These are phyloP conservation scores for Venustampulla echinocandica DNA, from an alignment of 495 filamentous ascomycete species.

Conservation along the genomic window DNA sequence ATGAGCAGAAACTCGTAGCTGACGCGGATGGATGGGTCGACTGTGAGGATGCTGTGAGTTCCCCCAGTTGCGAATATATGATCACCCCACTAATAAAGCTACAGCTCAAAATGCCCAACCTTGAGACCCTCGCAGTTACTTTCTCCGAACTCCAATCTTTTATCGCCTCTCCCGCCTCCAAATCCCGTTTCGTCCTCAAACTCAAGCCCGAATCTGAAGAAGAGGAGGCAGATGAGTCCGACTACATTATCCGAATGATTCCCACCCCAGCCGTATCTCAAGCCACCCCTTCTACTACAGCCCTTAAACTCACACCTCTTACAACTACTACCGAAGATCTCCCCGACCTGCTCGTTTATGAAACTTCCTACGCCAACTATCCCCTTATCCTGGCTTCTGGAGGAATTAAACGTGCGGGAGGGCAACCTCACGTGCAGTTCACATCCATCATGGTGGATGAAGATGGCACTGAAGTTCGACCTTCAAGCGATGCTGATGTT, in stretches of 20 bases:
- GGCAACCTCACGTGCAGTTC: constrained; percentile 77
- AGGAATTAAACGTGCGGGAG: constrained; percentile 65
- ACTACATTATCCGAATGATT: constrained; percentile 83
- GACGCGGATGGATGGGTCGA: constrained; percentile 35
- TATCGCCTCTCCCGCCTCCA: constrained; percentile 39
- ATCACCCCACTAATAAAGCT: constrained; percentile 2
- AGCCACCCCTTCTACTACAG: constrained; percentile 67
- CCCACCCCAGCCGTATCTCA: constrained; percentile 73
- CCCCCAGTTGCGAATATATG: not conserved
- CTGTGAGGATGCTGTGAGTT: constrained; percentile 32
- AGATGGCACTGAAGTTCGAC: constrained; percentile 46
- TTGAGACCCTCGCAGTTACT: constrained; percentile 26
- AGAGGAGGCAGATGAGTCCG: constrained; percentile 38
- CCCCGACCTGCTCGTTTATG: constrained; percentile 68
- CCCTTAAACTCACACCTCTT: constrained; percentile 62
- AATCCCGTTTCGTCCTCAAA: constrained; percentile 74
- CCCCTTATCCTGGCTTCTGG: constrained; percentile 61
- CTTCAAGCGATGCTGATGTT: constrained; percentile 64
- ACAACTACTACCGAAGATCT: constrained; percentile 52
- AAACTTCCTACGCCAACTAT: constrained; percentile 76
- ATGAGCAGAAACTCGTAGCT: constrained; percentile 29
- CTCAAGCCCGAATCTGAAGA: constrained; percentile 25
- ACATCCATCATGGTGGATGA: constrained; percentile 50
- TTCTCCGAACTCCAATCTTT: constrained; percentile 31
- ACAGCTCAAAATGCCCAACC: constrained; percentile 30